Percentiles rank a stretch among this genome's conserved stretches.
phyloP scores from a whole-genome alignment of 2,329 filamentous ascomycete genomes.

The Aspergillus sp. region DNA sequence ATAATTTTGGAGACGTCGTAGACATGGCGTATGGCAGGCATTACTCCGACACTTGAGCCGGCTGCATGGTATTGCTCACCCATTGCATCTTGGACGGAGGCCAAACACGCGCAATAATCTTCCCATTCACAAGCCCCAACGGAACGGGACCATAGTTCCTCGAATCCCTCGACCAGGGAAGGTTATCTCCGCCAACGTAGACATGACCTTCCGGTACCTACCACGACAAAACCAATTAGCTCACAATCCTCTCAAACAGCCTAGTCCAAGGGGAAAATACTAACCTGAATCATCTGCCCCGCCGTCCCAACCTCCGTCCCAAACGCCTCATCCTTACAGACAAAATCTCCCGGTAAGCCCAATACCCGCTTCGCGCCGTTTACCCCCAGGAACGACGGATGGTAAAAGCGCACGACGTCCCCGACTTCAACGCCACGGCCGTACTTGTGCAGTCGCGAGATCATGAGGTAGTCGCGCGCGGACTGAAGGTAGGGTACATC shows the following conservation, averaged over 20 bases:
- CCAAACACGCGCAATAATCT: slow-evolving; percentile 54
- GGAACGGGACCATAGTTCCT: slow-evolving; percentile 79
- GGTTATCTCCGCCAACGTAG: slow-evolving; percentile 83
- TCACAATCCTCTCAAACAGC: background rate
- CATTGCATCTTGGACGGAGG: slow-evolving; percentile 28
- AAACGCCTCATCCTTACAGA: slow-evolving; percentile 36
- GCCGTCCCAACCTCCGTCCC: slow-evolving; percentile 23
- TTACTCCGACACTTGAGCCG: slow-evolving; percentile 16
- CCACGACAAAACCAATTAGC: slow-evolving; percentile 2
- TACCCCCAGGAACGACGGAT: slow-evolving; percentile 57
- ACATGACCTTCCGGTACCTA: slow-evolving; percentile 88
- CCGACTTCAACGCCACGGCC: slow-evolving; percentile 66
- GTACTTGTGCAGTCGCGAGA: slow-evolving; percentile 58
- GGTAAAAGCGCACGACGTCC: slow-evolving; percentile 71
- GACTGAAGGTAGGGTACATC: slow-evolving; percentile 78
- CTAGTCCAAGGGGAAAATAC: slow-evolving; percentile 3
- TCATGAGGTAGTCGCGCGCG: slow-evolving; percentile 59
- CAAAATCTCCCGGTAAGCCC: slow-evolving; percentile 58
- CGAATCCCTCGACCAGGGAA: slow-evolving; percentile 76
- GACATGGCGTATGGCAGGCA: background rate
- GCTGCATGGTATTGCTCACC: slow-evolving; percentile 31
- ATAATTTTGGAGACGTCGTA: background rate
- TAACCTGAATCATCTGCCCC: slow-evolving; percentile 45
- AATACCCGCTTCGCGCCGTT: slow-evolving; percentile 70
- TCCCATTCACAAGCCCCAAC: slow-evolving; percentile 73